Evolutionary conservation across 768 basidiomycete species (phyloP).

Genomic region (Serendipita sp.): DNA sequence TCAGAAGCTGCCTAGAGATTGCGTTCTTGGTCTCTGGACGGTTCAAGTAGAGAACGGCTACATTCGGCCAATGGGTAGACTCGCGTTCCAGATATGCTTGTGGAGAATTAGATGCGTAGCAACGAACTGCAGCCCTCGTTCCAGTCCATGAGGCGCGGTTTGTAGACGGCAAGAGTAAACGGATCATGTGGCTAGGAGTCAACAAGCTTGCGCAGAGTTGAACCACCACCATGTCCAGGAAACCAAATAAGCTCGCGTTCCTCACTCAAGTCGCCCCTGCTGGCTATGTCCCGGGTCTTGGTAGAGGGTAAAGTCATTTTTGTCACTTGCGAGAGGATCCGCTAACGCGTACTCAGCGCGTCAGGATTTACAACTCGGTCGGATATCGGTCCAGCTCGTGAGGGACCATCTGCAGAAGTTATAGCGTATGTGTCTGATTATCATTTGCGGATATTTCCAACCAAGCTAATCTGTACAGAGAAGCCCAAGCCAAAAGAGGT

Average conservation of each 20-base stretch:
- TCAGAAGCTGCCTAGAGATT: slow-evolving; percentile 56
- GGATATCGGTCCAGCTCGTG: slow-evolving; percentile 96
- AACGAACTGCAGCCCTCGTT: background rate
- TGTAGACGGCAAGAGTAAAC: background rate
- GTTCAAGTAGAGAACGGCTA: slow-evolving; percentile 63
- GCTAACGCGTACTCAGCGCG: slow-evolving; percentile 36
- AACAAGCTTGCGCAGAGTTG: no score
- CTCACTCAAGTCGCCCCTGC: slow-evolving; percentile 87
- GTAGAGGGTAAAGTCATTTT: slow-evolving; percentile 58
- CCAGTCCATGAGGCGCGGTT: background rate
- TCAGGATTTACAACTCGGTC: slow-evolving; percentile 96
- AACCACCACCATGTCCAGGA: slow-evolving; percentile 17
- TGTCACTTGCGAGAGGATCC: background rate
- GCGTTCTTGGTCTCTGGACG: slow-evolving; percentile 77
- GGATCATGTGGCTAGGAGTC: slow-evolving; percentile 2
- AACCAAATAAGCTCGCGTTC: slow-evolving; percentile 72
- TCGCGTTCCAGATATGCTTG: background rate
- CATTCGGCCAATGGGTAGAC: slow-evolving; percentile 28
- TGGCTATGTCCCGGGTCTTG: slow-evolving; percentile 96
- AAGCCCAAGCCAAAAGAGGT: slow-evolving; percentile 71
- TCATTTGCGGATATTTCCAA: background rate
- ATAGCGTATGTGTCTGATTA: slow-evolving; percentile 48
- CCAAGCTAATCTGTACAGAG: slow-evolving; percentile 32
- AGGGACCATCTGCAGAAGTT: slow-evolving; percentile 83
- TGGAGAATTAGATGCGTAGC: background rate